Percentiles rank a stretch among this genome's conserved stretches.
These are phyloP conservation scores for Drechslerella coelobrocha DNA, from an alignment of 2,329 filamentous ascomycete species.

Conservation along the genomic window DNA sequence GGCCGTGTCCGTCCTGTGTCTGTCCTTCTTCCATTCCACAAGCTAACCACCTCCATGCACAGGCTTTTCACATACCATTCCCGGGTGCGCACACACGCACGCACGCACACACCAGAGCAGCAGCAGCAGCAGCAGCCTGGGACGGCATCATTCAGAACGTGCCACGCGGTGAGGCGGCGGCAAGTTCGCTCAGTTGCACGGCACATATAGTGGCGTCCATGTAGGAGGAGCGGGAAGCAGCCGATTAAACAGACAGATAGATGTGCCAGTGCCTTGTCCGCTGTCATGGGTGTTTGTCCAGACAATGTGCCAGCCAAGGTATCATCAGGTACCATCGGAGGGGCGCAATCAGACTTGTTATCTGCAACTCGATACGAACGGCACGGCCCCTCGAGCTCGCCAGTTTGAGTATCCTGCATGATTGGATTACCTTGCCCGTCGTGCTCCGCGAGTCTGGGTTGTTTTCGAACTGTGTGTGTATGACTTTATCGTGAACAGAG, in stretches of 20 bases:
- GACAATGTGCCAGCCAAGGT: conserved; percentile 8
- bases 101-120: background rate
- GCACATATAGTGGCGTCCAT: conserved; percentile 6
- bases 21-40: conserved; percentile 8
- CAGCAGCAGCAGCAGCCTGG: too few species aligned
- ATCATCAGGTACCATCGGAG: conserved; percentile 32
- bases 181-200: conserved; percentile 1
- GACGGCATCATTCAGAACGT: background rate
- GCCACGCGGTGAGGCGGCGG: conserved; percentile 42
- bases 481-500: too few species aligned
- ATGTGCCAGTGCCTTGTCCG: background rate
- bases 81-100: conserved; percentile 4
- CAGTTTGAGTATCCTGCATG: background rate
- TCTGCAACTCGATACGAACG: conserved; percentile 47
- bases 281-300: background rate
- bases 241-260: conserved; percentile 20
- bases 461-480: too few species aligned
- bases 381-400: conserved; percentile 46
- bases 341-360: background rate
- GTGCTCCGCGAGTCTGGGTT: too few species aligned
- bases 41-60: background rate
- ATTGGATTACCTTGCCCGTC: background rate
- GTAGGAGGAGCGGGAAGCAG: conserved; percentile 18
- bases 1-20: conserved; percentile 5
- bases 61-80: conserved; percentile 13